Conservation (phyloP, 148 eudicot genomes). For the Vaccinium corymbosum region DNA sequence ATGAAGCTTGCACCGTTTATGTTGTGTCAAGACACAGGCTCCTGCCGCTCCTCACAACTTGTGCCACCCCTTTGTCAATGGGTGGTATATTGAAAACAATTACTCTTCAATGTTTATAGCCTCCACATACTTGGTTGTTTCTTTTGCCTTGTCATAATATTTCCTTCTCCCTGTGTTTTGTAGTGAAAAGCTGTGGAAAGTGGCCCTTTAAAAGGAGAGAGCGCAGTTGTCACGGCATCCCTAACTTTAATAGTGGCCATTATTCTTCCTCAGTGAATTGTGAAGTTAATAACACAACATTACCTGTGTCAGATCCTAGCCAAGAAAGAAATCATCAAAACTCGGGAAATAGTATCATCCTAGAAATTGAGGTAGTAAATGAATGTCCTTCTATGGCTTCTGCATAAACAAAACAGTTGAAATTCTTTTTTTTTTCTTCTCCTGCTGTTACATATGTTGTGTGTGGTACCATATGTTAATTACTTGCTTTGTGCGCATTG, state of each 20-base stretch:
- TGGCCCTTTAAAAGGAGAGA: slow-evolving; percentile 14
- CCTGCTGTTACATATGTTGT: not conserved
- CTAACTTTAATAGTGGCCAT: slow-evolving; percentile 7
- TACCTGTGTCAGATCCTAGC: slow-evolving; percentile 30
- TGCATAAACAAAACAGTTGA: slow-evolving; percentile 37
- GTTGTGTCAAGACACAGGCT: slow-evolving; percentile 55
- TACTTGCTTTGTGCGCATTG: not conserved
- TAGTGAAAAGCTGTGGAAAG: slow-evolving; percentile 20
- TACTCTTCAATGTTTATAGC: not conserved
- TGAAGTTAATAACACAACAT: slow-evolving; percentile 8
- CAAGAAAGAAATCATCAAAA: slow-evolving; percentile 20
- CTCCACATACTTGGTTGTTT: not conserved
- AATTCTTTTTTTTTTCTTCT: not conserved
- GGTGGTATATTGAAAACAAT: slow-evolving; percentile 31
- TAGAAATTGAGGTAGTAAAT: slow-evolving; percentile 21
- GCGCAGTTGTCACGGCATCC: slow-evolving; percentile 13
- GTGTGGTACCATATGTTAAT: not conserved
- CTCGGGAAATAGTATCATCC: slow-evolving; percentile 18
- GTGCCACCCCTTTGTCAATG: slow-evolving; percentile 32
- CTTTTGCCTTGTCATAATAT: not conserved
- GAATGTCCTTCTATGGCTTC: slow-evolving; percentile 28
- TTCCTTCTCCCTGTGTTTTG: not conserved
- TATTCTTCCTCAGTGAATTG: slow-evolving; percentile 17
- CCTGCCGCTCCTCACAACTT: slow-evolving; percentile 49
- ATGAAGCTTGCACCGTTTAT: slow-evolving; percentile 50